Percentiles rank a stretch among this genome's conserved stretches.
Conservation (phyloP, 2,329 filamentous ascomycete species). For the Alternaria sp. region DNA sequence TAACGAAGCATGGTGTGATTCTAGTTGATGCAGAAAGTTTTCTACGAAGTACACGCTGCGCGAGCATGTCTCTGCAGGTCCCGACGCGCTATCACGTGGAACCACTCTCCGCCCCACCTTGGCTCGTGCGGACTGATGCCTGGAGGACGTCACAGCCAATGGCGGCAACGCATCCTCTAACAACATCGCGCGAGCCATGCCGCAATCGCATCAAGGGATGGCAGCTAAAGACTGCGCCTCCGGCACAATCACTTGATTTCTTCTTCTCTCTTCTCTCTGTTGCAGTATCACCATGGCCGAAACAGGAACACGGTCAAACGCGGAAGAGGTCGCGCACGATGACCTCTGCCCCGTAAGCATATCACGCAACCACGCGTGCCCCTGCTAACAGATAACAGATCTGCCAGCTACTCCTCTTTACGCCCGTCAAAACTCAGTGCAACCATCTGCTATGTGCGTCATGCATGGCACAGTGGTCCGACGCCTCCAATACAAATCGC, state of each 20-base stretch:
- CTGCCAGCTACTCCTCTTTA: conserved; percentile 55
- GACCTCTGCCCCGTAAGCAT: conserved; percentile 52
- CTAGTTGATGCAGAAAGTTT: background rate
- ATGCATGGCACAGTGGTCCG: conserved; percentile 59
- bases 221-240: background rate
- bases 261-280: background rate
- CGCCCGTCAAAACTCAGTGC: conserved; percentile 55
- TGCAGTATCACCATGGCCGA: conserved; percentile 6
- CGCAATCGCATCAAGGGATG: background rate
- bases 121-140: conserved; percentile 15
- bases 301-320: background rate
- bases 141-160: conserved; percentile 11
- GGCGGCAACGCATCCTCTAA: background rate
- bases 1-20: conserved; percentile 8
- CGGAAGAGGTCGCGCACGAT: conserved; percentile 47
- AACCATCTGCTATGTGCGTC: conserved; percentile 55
- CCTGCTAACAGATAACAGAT: conserved; percentile 34
- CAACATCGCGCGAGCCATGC: background rate
- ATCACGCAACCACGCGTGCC: background rate
- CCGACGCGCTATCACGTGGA: conserved; percentile 11
- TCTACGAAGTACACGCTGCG: background rate
- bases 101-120: background rate
- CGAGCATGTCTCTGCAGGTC: background rate
- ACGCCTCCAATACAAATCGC: conserved; percentile 47
- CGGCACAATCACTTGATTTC: background rate